Evolutionary conservation across 495 filamentous ascomycete genomes (phyloP).

Genomic region (Aspergillus asperescens): DNA sequence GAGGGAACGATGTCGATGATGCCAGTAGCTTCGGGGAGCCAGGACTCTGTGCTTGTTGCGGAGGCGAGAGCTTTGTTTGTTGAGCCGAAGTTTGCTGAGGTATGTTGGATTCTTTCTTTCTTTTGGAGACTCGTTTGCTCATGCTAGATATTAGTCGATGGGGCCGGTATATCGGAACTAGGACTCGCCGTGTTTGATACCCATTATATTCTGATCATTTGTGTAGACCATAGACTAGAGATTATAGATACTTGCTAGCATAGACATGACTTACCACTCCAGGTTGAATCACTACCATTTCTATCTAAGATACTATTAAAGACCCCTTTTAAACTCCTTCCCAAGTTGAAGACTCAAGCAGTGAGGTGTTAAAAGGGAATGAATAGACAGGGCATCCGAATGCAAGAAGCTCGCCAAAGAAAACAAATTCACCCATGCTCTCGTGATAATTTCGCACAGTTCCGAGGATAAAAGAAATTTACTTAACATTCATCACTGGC

Average conservation of each 20-base stretch:
- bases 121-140: not conserved
- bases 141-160: constrained; percentile 31
- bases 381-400: constrained; percentile 9
- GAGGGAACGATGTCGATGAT: constrained; percentile 28
- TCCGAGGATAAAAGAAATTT: not conserved
- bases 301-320: constrained; percentile 33
- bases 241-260: constrained; percentile 9
- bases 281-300: constrained; percentile 21
- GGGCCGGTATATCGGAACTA: constrained; percentile 34
- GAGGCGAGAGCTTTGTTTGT: constrained; percentile 82
- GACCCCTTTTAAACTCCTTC: constrained; percentile 14
- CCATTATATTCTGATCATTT: not conserved
- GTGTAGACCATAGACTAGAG: not conserved
- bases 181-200: constrained; percentile 4
- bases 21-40: constrained; percentile 3
- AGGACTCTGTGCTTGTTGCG: constrained; percentile 57
- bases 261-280: constrained; percentile 9
- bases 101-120: constrained; percentile 32
- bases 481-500: constrained; percentile 1
- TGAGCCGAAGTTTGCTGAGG: constrained; percentile 75
- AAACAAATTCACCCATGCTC: constrained; percentile 17
- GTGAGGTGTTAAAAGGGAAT: constrained; percentile 8
- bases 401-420: constrained; percentile 14
- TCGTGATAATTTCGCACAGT: constrained; percentile 10
- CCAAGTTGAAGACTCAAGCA: constrained; percentile 16